Conservation (phyloP, 2,329 filamentous ascomycete genomes). For the Paecilomyces formosus region DNA sequence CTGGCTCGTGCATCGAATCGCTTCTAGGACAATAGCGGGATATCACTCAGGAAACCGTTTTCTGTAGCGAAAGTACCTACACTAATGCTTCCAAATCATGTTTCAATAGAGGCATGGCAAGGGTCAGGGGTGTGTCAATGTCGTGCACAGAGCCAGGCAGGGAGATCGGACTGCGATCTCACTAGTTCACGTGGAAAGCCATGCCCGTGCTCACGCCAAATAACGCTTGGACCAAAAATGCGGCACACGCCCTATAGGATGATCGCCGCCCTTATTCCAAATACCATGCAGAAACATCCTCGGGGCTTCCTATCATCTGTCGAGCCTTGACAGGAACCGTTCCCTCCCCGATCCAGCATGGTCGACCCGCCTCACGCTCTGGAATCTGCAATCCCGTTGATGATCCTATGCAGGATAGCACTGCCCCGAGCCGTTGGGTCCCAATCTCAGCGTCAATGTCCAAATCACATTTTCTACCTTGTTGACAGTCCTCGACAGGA, state of each 20-base stretch:
- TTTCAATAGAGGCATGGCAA: background rate
- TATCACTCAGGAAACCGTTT: background rate
- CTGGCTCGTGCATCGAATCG: background rate
- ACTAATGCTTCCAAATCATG: background rate
- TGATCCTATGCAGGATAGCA: background rate
- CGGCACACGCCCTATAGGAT: background rate
- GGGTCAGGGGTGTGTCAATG: background rate
- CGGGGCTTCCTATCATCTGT: too few relatives aligned
- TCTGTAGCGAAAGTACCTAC: background rate
- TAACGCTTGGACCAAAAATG: background rate
- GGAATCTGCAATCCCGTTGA: background rate
- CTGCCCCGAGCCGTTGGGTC: background rate
- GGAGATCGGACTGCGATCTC: background rate
- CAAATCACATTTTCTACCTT: background rate
- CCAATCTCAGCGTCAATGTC: background rate
- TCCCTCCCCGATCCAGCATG: background rate
- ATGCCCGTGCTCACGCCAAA: background rate
- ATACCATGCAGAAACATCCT: background rate
- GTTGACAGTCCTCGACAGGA: background rate
- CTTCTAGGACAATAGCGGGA: background rate
- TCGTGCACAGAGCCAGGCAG: background rate
- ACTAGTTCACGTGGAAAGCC: background rate
- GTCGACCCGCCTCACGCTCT: background rate
- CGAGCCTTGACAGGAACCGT: background rate
- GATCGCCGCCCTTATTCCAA: background rate